Base-by-base conservation (phyloP, 2,329 filamentous ascomycete species). In the Penicillium sp. region DNA sequence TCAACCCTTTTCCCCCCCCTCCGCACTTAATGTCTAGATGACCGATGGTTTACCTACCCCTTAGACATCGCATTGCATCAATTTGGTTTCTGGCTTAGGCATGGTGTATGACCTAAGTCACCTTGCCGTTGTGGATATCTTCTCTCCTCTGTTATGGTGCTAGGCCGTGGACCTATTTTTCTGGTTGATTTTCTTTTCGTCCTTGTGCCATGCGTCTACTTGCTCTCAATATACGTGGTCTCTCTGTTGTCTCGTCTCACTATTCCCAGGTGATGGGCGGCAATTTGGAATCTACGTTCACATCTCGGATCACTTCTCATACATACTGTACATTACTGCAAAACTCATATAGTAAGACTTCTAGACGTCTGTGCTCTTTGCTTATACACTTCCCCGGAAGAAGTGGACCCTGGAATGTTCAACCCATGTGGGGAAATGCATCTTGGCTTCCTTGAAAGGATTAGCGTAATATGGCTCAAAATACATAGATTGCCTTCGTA, bases 51-150 rank as follows among this genome's bases (percentile, higher is more conserved):
- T 38, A 38, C 52, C 33, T 43, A 57, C 40, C n/a, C n/a, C 52
- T 38, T 22, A 19, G 54, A 59, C 51, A 64, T 66, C 56, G 55
- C 51, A 61, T 64, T 62, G 55, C 65, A 66, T 65, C 55, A 55
- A 54, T 60, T 45, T 53, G 40, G 6, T 48, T 63, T 58, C 14
- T 56, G 46, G 57, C 46, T 57, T 65, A 60, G 63, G 59, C 48
- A 55, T 48, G 33, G 37, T 56, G 42, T 57, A 52, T 43, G 19
- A 16, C 40, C 19, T 8, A 57, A 51, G 25, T n/a, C 35, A 16
- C 40, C 48, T 52, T 43, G 55, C 35, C 43, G 35, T 13, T 45
- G 45, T 54, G 30, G 51, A 58, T 46, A 58, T 59, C 54, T 28
- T 58, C 35, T 52, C 28, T 58, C 22, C 51, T 48, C 45, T n/a